Base-by-base conservation (phyloP, 2,329 filamentous ascomycete species). In the Pseudogymnoascus sp. region DNA sequence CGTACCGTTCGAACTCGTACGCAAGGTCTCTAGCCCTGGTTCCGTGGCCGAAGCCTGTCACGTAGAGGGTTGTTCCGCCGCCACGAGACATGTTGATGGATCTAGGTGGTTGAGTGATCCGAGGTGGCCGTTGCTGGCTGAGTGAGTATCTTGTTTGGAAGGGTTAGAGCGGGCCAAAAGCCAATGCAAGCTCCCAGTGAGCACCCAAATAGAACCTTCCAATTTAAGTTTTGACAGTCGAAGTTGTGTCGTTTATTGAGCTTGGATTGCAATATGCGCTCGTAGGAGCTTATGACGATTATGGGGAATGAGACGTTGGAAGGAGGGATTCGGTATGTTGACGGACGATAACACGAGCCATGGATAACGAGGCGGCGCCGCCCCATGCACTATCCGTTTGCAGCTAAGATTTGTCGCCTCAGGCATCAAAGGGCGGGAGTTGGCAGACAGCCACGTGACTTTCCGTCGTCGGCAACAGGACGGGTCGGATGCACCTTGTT, bases 1-100 rank as follows among this genome's bases (percentile, higher is more conserved):
- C 92, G 86, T 96, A 97, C 91, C 93, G 92, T 92, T 97, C 93
- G 90, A 97, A 97, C 84, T 97, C 93, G 90, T 96, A 97, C 82
- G 93, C 92, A 78, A 97, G 90, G 84, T 99, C 92, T 86, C 94
- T 91, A 78, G 94, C 92, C 83, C 94, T 91, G 78, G 93, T 97
- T 78, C 93, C 92, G 80, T 96, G 92, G 85, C 93, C 95, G 79
- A 99, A 99, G 84, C 94, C 94, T 75, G 92, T 96, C 78, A 97
- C 93, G 82, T 97, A 97, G 71, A 97, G 90, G 64, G 93, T 97
- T 66, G 90, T 95, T 72, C 91, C 89, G 72, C 91, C 89, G 77
- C 90, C 87, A 76, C 92, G 91, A 86, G 92, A 96, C 92, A 96
- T 96, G 60, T 69, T 73, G 59, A 44, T 61, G 59, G 31, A 31